Base-by-base conservation (phyloP, 2,329 filamentous ascomycete species). In the Colletotrichum destructivum region DNA sequence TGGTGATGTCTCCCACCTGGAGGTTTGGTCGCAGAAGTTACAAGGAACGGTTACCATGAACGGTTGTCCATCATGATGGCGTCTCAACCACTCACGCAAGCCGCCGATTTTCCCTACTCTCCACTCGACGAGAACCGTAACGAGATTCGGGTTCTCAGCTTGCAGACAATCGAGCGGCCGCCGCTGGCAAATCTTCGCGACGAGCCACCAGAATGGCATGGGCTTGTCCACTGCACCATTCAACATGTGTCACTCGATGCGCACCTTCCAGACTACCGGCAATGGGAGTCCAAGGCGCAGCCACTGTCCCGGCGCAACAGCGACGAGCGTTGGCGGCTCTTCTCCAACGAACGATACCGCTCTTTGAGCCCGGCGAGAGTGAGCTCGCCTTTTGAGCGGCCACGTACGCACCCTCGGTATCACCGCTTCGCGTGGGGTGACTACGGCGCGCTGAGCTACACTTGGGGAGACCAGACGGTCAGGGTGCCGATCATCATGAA, bases 391-490 rank as follows among this genome's bases (percentile, higher is more conserved):
- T 55, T 63, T 35, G 66, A 69, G 13, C 44, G 66, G 18, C 42
- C 51, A 8, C 38, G 66, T 4, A 57, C 66, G 35, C 66, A 69
- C 40, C 61, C 26, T 44, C 62, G 61, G 12, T 69, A 69, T 15
- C 66, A 70, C 21, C 67, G 67, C 26, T 70, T 68, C 23, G 31
- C 15, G 31, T 70, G 67, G 63, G 67, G 67, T 13, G 67, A 70
- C 47, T 70, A 70, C 16, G 67, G 62, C 26, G 67, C 67, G 2
- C 49, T 70, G 16, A 66, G 62, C 6, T 70, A 70, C 8, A 65
- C 67, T 15, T 70, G 67, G 67, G 67, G 67, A 12, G 55, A 66
- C 18, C 62, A 70, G 31, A n/a, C 46, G 11, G 44, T 54, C 26
- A 55, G 51, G 35, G 56, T 60, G n/a, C 63, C 63, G 0, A 68